phyloP scores from a whole-genome alignment of 305 asterid genomes.

The Coffea humblotiana region DNA sequence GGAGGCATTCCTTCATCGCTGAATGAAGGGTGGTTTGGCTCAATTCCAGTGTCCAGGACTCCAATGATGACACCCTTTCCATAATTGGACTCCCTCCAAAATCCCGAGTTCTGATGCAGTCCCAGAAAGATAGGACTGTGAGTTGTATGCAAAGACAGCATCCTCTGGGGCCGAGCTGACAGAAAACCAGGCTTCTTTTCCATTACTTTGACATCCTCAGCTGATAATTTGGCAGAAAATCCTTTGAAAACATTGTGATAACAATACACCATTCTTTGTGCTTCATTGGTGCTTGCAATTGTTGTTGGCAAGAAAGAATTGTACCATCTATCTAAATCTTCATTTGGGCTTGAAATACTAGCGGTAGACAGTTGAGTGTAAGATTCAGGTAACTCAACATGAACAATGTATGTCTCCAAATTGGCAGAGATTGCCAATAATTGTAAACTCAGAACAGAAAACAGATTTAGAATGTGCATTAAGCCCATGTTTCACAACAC shows the following conservation, averaged over 20 bases:
- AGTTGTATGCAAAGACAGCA: slow-evolving; percentile 42
- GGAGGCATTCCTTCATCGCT: slow-evolving; percentile 53
- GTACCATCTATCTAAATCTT: slow-evolving; percentile 13
- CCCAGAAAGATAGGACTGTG: slow-evolving; percentile 54
- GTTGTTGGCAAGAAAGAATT: slow-evolving; percentile 27
- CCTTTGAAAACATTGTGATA: slow-evolving; percentile 51
- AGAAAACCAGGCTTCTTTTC: slow-evolving; percentile 33
- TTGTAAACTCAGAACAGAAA: slow-evolving; percentile 9
- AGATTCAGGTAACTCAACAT: slow-evolving; percentile 23
- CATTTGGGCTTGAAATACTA: background rate
- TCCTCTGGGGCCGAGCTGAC: slow-evolving; percentile 35
- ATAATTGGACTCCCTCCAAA: slow-evolving; percentile 44
- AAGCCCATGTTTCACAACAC: background rate
- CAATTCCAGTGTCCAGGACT: slow-evolving; percentile 45
- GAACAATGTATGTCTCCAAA: slow-evolving; percentile 22
- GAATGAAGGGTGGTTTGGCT: slow-evolving; percentile 56
- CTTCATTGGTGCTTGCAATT: slow-evolving; percentile 14
- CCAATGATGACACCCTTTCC: slow-evolving; percentile 56
- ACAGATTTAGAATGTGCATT: slow-evolving; percentile 1
- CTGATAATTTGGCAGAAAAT: slow-evolving; percentile 41
- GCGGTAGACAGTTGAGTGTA: background rate
- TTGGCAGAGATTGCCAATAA: background rate
- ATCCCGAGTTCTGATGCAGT: slow-evolving; percentile 34
- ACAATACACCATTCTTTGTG: slow-evolving; percentile 21
- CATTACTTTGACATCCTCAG: slow-evolving; percentile 32